Evolutionary conservation across 345 rosid genomes (phyloP).

Genomic region (Jatropha curcas): DNA sequence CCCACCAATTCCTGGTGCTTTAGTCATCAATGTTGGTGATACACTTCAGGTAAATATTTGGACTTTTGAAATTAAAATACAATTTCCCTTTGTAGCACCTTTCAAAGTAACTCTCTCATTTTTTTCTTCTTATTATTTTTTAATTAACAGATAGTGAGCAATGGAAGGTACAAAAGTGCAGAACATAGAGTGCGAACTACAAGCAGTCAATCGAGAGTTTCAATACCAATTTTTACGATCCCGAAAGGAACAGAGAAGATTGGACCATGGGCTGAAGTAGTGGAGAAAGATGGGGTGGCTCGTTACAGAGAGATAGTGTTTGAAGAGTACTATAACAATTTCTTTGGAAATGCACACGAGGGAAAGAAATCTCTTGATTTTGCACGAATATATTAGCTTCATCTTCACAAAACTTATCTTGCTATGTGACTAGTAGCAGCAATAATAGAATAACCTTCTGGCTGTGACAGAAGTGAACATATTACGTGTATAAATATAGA

Average conservation of each 20-base stretch:
- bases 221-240: constrained; percentile 51
- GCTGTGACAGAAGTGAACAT: too few species aligned
- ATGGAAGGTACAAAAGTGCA: constrained; percentile 60
- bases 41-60: constrained; percentile 18
- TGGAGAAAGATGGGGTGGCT: constrained; percentile 44
- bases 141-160: constrained; percentile 52
- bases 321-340: constrained; percentile 53
- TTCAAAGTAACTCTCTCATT: too few species aligned
- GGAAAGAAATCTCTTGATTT: constrained; percentile 61
- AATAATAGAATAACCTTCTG: too few species aligned
- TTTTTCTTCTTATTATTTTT: too few species aligned
- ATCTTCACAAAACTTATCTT: too few species aligned
- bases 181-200: constrained; percentile 57
- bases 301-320: constrained; percentile 43
- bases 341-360: constrained; percentile 47
- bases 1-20: constrained; percentile 25
- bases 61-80: not conserved
- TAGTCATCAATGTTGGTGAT: constrained; percentile 29
- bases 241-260: constrained; percentile 43
- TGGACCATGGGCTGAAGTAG: constrained; percentile 48
- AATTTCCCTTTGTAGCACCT: too few species aligned
- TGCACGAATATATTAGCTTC: constrained; percentile 13
- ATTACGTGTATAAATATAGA: too few species aligned
- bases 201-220: constrained; percentile 46
- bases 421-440: too few species aligned